Evolutionary conservation across 805 yeast species (phyloP).

Genomic region (Kluyveromyces starmeri): DNA sequence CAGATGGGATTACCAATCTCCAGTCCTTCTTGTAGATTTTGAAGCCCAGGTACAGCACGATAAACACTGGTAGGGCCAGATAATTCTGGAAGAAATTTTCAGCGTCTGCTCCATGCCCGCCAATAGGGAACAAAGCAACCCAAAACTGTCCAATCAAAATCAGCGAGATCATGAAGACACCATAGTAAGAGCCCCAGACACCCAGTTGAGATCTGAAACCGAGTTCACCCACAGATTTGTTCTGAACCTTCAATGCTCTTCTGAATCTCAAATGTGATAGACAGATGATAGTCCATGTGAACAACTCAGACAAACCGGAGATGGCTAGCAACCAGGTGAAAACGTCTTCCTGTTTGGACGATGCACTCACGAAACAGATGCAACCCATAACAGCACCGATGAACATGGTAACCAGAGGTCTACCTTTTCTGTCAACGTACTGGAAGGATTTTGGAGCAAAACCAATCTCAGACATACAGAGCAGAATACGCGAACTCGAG

Average conservation of each 20-base stretch:
- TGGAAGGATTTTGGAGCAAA: slow-evolving; percentile 50
- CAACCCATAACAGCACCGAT: slow-evolving; percentile 47
- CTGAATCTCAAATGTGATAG: slow-evolving; percentile 51
- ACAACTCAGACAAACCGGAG: slow-evolving; percentile 51
- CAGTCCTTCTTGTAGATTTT: slow-evolving; percentile 40
- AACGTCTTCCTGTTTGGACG: slow-evolving; percentile 47
- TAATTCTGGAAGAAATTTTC: slow-evolving; percentile 36
- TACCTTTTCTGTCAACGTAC: slow-evolving; percentile 48
- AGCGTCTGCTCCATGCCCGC: slow-evolving; percentile 30
- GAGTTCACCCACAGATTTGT: slow-evolving; percentile 40
- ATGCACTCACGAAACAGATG: slow-evolving; percentile 61
- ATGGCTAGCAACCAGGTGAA: slow-evolving; percentile 59
- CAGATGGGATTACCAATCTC: slow-evolving; percentile 26
- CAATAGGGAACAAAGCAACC: slow-evolving; percentile 54
- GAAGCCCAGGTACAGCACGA: slow-evolving; percentile 37
- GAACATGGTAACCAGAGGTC: slow-evolving; percentile 51
- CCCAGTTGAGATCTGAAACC: slow-evolving; percentile 48
- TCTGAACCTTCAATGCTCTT: slow-evolving; percentile 47
- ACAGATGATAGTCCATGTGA: slow-evolving; percentile 56
- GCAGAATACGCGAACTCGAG: slow-evolving; percentile 63
- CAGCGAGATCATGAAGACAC: slow-evolving; percentile 39
- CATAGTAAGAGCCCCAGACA: slow-evolving; percentile 44
- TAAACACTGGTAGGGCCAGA: slow-evolving; percentile 39
- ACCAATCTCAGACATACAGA: slow-evolving; percentile 61
- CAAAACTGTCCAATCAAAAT: slow-evolving; percentile 54